Evolutionary conservation across 2,329 filamentous ascomycete species (phyloP).

Genomic region (Dichotomopilus funicola): DNA sequence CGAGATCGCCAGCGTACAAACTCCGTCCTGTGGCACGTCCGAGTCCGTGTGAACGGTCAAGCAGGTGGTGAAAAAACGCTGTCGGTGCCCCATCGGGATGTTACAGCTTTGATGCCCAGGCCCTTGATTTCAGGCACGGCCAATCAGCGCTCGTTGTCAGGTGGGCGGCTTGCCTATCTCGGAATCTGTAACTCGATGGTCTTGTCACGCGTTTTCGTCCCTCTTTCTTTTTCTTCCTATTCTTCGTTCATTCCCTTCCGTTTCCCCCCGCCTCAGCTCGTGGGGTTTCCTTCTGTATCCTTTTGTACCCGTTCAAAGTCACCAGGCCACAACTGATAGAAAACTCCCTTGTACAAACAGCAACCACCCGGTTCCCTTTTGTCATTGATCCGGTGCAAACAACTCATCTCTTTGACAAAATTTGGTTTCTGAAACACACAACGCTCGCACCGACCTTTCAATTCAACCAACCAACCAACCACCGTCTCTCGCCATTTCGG

Average conservation of each 20-base stretch:
- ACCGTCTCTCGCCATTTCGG: not conserved
- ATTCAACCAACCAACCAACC: not conserved
- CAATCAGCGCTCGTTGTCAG: conserved; percentile 12
- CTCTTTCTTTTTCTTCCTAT: not conserved
- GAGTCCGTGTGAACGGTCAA: too few relatives aligned
- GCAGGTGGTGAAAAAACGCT: too few relatives aligned
- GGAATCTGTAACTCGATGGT: not conserved
- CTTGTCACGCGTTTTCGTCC: too few relatives aligned
- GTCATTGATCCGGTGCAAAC: not conserved
- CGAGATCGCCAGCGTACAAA: too few relatives aligned
- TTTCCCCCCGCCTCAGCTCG: not conserved
- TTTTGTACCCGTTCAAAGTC: too few relatives aligned
- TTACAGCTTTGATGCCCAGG: conserved; percentile 6
- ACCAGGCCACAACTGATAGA: too few relatives aligned
- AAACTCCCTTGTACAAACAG: too few relatives aligned
- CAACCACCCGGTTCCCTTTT: not conserved
- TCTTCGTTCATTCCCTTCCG: not conserved
- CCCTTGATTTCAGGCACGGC: conserved; percentile 13
- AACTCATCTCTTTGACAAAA: not conserved
- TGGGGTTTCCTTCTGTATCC: too few relatives aligned
- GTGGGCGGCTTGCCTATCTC: conserved; percentile 15
- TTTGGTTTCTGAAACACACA: too few relatives aligned
- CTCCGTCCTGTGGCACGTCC: too few relatives aligned
- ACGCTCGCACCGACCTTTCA: not conserved
- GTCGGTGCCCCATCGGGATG: not conserved